Evolutionary conservation across 257 asterid genomes (phyloP), one percentile per base, ranked within the genome.

Genomic region (Penstemon eatonii): DNA sequence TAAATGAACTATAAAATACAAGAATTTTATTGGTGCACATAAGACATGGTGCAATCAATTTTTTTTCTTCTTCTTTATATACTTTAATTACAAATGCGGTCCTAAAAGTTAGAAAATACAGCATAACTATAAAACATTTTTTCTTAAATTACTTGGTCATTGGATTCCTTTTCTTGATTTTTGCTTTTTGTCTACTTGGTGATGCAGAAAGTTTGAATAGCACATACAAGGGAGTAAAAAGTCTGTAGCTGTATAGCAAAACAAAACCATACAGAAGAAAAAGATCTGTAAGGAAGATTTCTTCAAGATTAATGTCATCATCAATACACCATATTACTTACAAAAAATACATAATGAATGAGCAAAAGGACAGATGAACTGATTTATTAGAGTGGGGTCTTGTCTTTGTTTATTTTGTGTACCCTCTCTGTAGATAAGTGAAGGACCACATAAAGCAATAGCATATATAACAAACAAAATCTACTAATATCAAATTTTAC

Each of bases 141-240:
- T 25, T 25, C 33, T 25, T 25, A 25, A 25, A 25, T 25, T 25
- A 25, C 33, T 25, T 25, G 33, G 33, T 25, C 33, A 25, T 25
- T 25, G 33, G 33, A 25, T 25, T 4, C 6, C 7, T 68, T 67
- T 54, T 38, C 42, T 69, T 75, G 36, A 66, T 54, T 63, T 56
- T 66, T 72, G 46, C 37, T 64, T 0, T 55, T 65, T 69, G 41
- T 6, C 13, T 0, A n/a, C 42, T 75, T 56, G 56, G 45, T 74
- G 75, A 15, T 85, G 93, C 96, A 91, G 99, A 84, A 84, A 82
- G 78, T 79, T 76, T 77, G 90, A 82, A 81, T 90, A 87, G 87
- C 89, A 57, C 79, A 82, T 77, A 81, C 74, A 78, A 78, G 80
- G 79, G 87, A 74, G 78, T 73, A 65, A 63, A 67, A 76, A 50